Base-by-base conservation (phyloP, 805 yeast genomes). In the Wickerhamiella sergipiensis region DNA sequence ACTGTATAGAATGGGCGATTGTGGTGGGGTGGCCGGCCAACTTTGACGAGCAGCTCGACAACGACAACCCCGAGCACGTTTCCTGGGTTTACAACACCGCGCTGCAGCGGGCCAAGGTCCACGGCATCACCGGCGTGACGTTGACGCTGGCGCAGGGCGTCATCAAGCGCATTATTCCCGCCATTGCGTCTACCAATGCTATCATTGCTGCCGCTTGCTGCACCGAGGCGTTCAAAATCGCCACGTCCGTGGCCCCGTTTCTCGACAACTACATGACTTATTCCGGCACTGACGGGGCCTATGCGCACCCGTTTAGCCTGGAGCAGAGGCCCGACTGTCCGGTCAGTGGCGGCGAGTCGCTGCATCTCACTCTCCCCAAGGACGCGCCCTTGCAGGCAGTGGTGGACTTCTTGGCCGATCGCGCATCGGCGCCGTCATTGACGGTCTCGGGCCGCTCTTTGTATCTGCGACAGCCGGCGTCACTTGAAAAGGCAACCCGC, bases 121-220 rank as follows among this genome's bases (percentile, higher is more conserved):
- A 80, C 62, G 74, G 76, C 1, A 90, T 90, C 45, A 52, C 57
- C 1, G 89, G 90, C 0, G 85, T 90, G 10, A 83, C 90, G 0
- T 74, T 77, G 52, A 68, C 74, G 47, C 74, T 85, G 40, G 80
- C 92, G 0, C 72, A 85, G 49, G 97, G 97, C 0, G 94, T 90
- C 33, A 85, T 87, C 49, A 90, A 90, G 64, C 83, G 83, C 60
- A 89, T 90, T 53, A 83, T 90, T 9, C 98, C 98, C 0, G 89
- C 96, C 1, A 85, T 89, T 50, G 95, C 96, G 1, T 82, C 95
- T 1, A 89, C 97, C 0, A 90, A 92, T 64, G 95, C 97, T 2
- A 75, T 90, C 21, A 78, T 90, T 31, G 95, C 97, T 0, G 94
- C 92, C 0, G 74, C 87, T 6, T 85, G 95, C 63, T 83, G 92